These are phyloP conservation scores for Fraxinus angustifolia DNA, from an alignment of 305 asterid species.

Conservation along the genomic window DNA sequence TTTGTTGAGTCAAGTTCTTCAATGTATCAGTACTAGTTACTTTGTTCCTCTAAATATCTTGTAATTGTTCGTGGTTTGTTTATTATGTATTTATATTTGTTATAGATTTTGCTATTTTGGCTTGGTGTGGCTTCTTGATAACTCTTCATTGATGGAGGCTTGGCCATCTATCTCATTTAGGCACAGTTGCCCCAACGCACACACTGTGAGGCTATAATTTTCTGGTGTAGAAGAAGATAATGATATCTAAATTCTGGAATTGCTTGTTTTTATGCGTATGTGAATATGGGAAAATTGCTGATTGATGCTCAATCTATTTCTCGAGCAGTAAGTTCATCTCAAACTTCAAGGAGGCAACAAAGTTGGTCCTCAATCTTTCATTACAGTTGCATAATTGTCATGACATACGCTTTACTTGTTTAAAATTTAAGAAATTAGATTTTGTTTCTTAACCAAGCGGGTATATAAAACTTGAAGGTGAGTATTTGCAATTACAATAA, in stretches of 20 bases:
- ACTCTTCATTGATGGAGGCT: constrained; percentile 23
- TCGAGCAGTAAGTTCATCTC: not conserved
- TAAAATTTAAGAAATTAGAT: not conserved
- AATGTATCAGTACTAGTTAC: not conserved
- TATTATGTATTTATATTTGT: not conserved
- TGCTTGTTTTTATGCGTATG: not conserved
- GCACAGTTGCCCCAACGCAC: not conserved
- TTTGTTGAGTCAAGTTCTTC: not conserved
- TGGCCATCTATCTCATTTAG: not conserved
- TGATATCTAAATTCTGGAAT: not conserved
- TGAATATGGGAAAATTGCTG: not conserved
- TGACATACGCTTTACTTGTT: not conserved
- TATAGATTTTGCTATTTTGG: not conserved
- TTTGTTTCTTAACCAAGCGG: not conserved
- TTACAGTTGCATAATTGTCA: not conserved
- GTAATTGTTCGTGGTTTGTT: not conserved
- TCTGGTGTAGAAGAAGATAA: not conserved
- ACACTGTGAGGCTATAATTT: not conserved
- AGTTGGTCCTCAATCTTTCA: not conserved
- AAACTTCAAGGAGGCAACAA: not conserved
- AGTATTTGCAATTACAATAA: not conserved
- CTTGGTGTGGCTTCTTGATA: constrained; percentile 18
- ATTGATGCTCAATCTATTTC: not conserved
- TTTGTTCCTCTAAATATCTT: not conserved
- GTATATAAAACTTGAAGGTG: not conserved